Evolutionary conservation across 2,329 filamentous ascomycete species (phyloP).

Genomic region (Clonostachys byssicola): DNA sequence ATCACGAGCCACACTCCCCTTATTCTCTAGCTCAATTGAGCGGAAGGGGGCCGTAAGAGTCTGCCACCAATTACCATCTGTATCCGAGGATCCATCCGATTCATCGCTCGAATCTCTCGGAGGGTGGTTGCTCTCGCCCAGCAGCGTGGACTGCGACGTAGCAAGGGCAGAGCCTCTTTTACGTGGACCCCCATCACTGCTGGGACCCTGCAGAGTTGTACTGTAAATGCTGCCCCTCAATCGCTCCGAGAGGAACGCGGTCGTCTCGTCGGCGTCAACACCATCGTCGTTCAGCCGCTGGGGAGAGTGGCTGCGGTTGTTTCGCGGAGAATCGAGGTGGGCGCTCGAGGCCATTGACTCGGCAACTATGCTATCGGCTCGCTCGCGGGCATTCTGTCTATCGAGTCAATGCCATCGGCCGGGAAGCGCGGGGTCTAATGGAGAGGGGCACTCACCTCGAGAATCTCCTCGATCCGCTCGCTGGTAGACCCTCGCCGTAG

Average conservation of each 20-base stretch:
- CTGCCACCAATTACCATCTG: conserved; percentile 42
- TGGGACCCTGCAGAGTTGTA: neutral
- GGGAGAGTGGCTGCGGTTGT: neutral
- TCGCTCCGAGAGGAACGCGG: conserved; percentile 9
- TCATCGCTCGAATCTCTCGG: conserved; percentile 5
- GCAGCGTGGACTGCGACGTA: neutral
- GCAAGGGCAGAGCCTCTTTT: neutral
- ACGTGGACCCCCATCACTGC: neutral
- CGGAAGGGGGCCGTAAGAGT: conserved; percentile 41
- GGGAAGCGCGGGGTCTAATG: neutral
- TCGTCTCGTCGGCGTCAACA: conserved; percentile 30
- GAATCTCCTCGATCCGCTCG: conserved; percentile 38
- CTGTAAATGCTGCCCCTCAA: neutral
- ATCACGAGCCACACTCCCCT: conserved; percentile 78
- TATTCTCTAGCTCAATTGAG: conserved; percentile 77
- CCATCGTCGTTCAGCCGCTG: conserved; percentile 1
- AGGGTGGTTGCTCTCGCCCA: neutral
- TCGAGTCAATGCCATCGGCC: neutral
- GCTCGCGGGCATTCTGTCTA: conserved; percentile 35
- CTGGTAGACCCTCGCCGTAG: conserved; percentile 19
- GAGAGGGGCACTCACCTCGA: conserved; percentile 31
- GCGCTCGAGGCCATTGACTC: conserved; percentile 8
- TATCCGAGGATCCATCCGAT: conserved; percentile 9
- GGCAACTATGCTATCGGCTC: conserved; percentile 32
- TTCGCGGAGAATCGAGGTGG: conserved; percentile 3